phyloP scores from a whole-genome alignment of 2,329 filamentous ascomycete genomes.

The Aspergillus japonicus region DNA sequence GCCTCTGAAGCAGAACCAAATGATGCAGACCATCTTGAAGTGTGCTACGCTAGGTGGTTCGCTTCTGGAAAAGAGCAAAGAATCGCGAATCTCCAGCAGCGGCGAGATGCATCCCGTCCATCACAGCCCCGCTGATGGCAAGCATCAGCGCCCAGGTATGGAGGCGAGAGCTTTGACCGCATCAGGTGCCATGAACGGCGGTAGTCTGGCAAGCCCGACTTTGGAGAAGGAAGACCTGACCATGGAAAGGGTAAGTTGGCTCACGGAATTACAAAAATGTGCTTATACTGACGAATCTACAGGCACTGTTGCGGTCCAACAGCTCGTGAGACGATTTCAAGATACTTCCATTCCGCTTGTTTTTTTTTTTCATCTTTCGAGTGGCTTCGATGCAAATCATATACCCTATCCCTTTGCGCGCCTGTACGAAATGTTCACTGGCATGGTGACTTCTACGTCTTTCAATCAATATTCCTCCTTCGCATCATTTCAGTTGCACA shows the following conservation, averaged over 20 bases:
- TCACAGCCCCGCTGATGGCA: constrained; percentile 32
- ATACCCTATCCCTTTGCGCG: constrained; percentile 27
- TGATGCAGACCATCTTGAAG: constrained; percentile 96
- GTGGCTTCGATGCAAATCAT: constrained; percentile 30
- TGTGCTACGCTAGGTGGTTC: constrained; percentile 79
- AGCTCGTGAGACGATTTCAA: constrained; percentile 44
- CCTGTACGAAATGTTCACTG: constrained; percentile 24
- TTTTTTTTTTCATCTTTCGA: constrained; percentile 25
- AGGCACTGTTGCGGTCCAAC: constrained; percentile 49
- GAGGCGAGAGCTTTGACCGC: constrained; percentile 69
- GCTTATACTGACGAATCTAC: constrained; percentile 24
- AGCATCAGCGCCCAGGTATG: constrained; percentile 54
- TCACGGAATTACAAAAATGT: constrained; percentile 8
- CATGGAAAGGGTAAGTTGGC: constrained; percentile 53
- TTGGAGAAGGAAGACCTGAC: constrained; percentile 63
- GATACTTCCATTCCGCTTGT: constrained; percentile 23
- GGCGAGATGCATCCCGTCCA: constrained; percentile 39
- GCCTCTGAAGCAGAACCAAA: constrained; percentile 91
- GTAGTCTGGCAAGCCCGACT: constrained; percentile 62
- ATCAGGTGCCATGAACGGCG: constrained; percentile 57
- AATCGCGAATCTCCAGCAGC: constrained; percentile 41
- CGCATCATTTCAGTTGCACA: not conserved
- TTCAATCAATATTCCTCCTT: constrained; percentile 13
- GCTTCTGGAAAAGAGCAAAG: constrained; percentile 45
- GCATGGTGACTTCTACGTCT: constrained; percentile 15